Evolutionary conservation across 129 eudicot species (phyloP).

Genomic region (Apium graveolens): DNA sequence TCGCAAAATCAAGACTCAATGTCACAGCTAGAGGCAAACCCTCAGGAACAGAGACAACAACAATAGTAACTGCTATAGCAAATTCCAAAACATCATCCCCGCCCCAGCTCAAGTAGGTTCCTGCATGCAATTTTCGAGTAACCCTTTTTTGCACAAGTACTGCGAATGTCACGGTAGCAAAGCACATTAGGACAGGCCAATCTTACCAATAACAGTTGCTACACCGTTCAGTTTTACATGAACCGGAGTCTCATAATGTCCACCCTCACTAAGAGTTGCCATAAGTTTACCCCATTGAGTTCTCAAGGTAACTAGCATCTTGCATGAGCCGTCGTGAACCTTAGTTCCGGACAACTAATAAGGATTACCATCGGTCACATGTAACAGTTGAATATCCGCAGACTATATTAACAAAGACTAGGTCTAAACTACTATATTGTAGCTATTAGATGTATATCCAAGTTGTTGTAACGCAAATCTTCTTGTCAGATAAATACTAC

Average conservation of each 20-base stretch:
- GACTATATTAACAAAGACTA: too few species aligned
- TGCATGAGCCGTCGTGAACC: conserved; percentile 98
- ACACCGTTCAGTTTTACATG: conserved; percentile 89
- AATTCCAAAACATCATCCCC: conserved; percentile 70
- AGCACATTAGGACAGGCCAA: conserved; percentile 80
- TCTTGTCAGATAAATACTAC: too few species aligned
- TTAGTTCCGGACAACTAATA: conserved; percentile 88
- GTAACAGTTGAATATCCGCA: too few species aligned
- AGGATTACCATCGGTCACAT: conserved; percentile 58
- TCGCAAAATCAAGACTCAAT: conserved; percentile 78
- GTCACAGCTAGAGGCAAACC: conserved; percentile 93
- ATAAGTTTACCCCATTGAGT: conserved; percentile 96
- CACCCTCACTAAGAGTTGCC: conserved; percentile 95
- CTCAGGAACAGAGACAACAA: conserved; percentile 94
- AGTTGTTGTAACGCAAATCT: too few species aligned
- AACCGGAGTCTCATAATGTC: conserved; percentile 85
- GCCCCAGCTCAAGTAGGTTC: conserved; percentile 51
- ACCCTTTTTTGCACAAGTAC: conserved; percentile 61
- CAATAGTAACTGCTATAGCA: conserved; percentile 90
- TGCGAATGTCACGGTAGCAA: conserved; percentile 75
- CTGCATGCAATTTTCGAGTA: conserved; percentile 39
- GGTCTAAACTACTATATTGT: too few species aligned
- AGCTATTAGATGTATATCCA: too few species aligned
- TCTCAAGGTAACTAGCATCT: conserved; percentile 81
- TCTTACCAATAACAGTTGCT: conserved; percentile 83